Conservation (phyloP, 306 rosid genomes). For the Abrus precatorius region DNA sequence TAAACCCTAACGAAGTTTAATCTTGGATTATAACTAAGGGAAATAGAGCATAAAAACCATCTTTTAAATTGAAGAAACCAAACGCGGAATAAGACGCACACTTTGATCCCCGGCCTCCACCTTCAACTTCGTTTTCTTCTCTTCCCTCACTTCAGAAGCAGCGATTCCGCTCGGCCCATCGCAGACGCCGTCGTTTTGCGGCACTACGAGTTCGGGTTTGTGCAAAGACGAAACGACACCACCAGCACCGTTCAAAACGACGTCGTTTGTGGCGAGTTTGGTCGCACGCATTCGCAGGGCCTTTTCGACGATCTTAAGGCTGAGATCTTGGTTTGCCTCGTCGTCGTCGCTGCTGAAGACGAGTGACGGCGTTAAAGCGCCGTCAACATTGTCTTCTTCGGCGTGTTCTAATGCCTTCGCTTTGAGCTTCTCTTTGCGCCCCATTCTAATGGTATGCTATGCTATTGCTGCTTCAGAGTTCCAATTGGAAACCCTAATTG, state of each 20-base stretch:
- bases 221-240: conserved; percentile 37
- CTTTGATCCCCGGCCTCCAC: conserved; percentile 50
- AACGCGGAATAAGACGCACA: conserved; percentile 54
- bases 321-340: conserved; percentile 83
- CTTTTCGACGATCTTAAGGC: conserved; percentile 72
- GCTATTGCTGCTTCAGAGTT: conserved; percentile 15
- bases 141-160: conserved; percentile 29
- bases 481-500: conserved; percentile 40
- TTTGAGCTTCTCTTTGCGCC: conserved; percentile 58
- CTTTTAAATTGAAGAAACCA: background rate
- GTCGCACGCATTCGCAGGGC: conserved; percentile 62
- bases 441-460: conserved; percentile 33
- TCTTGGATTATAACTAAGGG: background rate
- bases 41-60: background rate
- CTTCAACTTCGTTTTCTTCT: conserved; percentile 48
- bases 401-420: conserved; percentile 50
- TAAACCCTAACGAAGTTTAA: background rate
- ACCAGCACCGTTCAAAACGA: background rate
- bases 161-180: conserved; percentile 4
- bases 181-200: conserved; percentile 4
- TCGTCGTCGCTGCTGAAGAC: conserved; percentile 60
- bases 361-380: conserved; percentile 37
- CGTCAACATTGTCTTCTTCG: conserved; percentile 7
- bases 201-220: conserved; percentile 14
- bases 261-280: conserved; percentile 43